Evolutionary conservation across 75 land plant species (phyloP).

Genomic region (Pinus taeda): DNA sequence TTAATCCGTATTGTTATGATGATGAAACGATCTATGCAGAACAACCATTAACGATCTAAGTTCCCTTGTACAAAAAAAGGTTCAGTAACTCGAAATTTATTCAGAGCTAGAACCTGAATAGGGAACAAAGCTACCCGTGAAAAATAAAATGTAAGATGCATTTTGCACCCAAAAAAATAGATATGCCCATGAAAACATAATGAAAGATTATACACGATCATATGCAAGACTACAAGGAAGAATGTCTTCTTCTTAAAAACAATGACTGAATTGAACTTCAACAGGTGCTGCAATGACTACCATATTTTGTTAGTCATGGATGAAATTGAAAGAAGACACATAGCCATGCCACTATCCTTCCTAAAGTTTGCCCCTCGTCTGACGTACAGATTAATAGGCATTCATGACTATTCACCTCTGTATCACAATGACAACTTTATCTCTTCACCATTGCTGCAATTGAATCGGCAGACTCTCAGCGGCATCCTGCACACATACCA

Average conservation of each 20-base stretch:
- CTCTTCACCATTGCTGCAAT: not conserved
- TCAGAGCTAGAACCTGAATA: not conserved
- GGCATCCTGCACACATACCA: not conserved
- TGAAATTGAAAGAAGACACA: not conserved
- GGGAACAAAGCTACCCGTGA: too few species aligned
- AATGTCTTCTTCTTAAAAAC: not conserved
- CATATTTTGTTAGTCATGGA: not conserved
- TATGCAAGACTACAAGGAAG: not conserved
- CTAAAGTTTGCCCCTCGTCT: not conserved
- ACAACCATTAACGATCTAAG: too few species aligned
- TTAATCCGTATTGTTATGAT: not conserved
- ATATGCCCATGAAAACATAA: not conserved
- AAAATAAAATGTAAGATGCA: too few species aligned
- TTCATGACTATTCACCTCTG: not conserved
- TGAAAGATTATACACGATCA: not conserved
- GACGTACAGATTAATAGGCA: not conserved
- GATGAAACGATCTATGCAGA: not conserved
- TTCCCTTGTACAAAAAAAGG: not conserved
- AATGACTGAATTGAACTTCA: not conserved
- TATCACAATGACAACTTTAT: not conserved
- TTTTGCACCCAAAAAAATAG: not conserved
- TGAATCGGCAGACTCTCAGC: not conserved
- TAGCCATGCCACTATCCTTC: not conserved
- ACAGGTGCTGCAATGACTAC: not conserved
- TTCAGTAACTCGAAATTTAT: not conserved